phyloP scores from a whole-genome alignment of 208 protist genomes.

The Herpetomonas samuelpessoai region DNA sequence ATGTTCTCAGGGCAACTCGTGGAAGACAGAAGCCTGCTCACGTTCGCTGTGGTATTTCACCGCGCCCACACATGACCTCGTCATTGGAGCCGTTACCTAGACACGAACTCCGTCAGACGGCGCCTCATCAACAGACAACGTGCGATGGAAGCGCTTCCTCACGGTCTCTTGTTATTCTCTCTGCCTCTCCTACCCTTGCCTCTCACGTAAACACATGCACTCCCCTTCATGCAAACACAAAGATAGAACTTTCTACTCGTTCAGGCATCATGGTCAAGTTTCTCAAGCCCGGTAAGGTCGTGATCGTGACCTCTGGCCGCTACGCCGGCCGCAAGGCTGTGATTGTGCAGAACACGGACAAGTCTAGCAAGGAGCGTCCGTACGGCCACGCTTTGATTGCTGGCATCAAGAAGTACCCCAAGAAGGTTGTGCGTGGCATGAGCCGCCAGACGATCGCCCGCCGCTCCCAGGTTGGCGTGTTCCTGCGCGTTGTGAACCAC shows the following conservation, averaged over 20 bases:
- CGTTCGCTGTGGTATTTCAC: too few relatives aligned
- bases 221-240: too few relatives aligned
- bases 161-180: too few relatives aligned
- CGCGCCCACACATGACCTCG: too few relatives aligned
- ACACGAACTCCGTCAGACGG: too few relatives aligned
- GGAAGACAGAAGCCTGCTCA: too few relatives aligned
- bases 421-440: conserved; percentile 95
- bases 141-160: too few relatives aligned
- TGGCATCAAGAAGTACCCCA: conserved; percentile 96
- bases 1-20: too few relatives aligned
- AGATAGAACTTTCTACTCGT: not conserved
- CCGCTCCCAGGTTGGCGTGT: conserved; percentile 93
- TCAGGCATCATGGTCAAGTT: conserved; percentile 76
- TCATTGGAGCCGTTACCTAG: too few relatives aligned
- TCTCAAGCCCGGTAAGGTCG: conserved; percentile 97
- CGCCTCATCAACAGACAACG: too few relatives aligned
- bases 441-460: conserved; percentile 90
- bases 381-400: conserved; percentile 96
- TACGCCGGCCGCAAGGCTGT: conserved; percentile 98
- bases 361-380: conserved; percentile 88
- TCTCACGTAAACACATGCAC: too few relatives aligned
- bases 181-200: too few relatives aligned
- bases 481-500: conserved; percentile 98
- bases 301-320: conserved; percentile 96
- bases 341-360: conserved; percentile 95